Percentiles rank a stretch among this genome's conserved stretches.
Conservation (phyloP, 805 yeast genomes). For the Metschnikowia orientalis region DNA sequence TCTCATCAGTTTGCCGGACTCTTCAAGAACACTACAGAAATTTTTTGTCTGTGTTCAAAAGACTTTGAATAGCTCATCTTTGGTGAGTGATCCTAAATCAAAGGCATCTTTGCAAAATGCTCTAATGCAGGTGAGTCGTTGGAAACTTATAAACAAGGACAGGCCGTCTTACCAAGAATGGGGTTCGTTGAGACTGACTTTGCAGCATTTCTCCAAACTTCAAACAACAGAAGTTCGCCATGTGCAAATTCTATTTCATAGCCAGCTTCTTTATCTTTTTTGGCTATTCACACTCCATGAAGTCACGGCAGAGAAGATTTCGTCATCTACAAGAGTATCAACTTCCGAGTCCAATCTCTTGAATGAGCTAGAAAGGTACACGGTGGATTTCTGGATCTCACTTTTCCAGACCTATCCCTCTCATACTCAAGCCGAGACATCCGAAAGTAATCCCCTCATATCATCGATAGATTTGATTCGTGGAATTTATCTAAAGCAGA, state of each 20-base stretch:
- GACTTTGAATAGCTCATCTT: slow-evolving; percentile 13
- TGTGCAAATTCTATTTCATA: slow-evolving; percentile 9
- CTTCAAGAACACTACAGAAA: slow-evolving; percentile 15
- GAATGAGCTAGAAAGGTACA: slow-evolving; percentile 6
- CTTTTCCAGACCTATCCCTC: slow-evolving; percentile 19
- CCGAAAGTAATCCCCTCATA: too few relatives aligned
- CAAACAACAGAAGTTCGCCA: slow-evolving; percentile 15
- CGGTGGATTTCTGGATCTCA: slow-evolving; percentile 20
- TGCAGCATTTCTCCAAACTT: slow-evolving; percentile 16
- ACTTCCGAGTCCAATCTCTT: neutral
- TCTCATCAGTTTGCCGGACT: slow-evolving; percentile 20
- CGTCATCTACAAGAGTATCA: slow-evolving; percentile 1
- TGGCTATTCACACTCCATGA: slow-evolving; percentile 12
- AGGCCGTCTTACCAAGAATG: slow-evolving; percentile 19
- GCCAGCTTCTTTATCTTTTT: slow-evolving; percentile 12
- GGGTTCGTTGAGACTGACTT: slow-evolving; percentile 12
- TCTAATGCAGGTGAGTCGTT: slow-evolving; percentile 22
- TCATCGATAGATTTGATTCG: too few relatives aligned
- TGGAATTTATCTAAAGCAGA: slow-evolving; percentile 14
- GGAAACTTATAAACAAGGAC: slow-evolving; percentile 32
- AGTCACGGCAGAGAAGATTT: slow-evolving; percentile 1
- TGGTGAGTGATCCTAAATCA: slow-evolving; percentile 1
- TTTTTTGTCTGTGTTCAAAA: slow-evolving; percentile 20
- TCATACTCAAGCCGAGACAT: too few relatives aligned
- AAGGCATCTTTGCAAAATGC: slow-evolving; percentile 18